Percentiles rank a stretch among this genome's conserved stretches.
phyloP scores from a whole-genome alignment of 1,284 basidiomycete genomes.

The Stygiomarasmius scandens region DNA sequence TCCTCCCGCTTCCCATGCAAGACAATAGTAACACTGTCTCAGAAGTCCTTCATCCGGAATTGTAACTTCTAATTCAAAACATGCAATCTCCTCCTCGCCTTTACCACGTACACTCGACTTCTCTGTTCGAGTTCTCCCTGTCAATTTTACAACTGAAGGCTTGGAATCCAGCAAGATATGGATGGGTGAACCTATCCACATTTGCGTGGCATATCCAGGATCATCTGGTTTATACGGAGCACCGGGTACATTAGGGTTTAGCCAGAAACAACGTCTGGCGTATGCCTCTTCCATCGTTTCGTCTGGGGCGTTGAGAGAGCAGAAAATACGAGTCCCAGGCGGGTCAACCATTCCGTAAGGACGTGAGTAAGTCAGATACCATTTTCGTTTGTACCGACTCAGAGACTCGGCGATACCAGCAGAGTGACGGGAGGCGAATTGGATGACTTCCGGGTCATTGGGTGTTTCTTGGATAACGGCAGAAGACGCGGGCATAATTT shows the following conservation, averaged over 20 bases:
- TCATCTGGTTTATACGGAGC: slow-evolving; percentile 1
- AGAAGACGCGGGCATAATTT: too few species aligned
- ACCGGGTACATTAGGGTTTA: slow-evolving; percentile 4
- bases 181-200: background rate
- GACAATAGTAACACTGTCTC: slow-evolving; percentile 11
- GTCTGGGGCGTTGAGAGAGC: slow-evolving; percentile 6
- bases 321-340: slow-evolving; percentile 4
- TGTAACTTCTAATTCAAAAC: slow-evolving; percentile 9
- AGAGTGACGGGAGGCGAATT: too few species aligned
- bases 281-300: background rate
- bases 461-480: too few species aligned
- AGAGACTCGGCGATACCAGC: too few species aligned
- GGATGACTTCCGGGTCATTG: too few species aligned
- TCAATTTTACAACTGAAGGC: slow-evolving; percentile 3
- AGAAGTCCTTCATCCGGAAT: slow-evolving; percentile 1
- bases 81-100: slow-evolving; percentile 3
- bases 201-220: slow-evolving; percentile 1
- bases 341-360: slow-evolving; percentile 5
- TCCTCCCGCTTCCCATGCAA: slow-evolving; percentile 2
- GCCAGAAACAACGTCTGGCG: slow-evolving; percentile 5
- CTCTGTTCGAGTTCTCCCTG: slow-evolving; percentile 5
- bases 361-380: slow-evolving; percentile 8
- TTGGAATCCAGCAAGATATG: slow-evolving; percentile 6
- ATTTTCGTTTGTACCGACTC: background rate
- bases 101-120: slow-evolving; percentile 3